Conservation (phyloP, 257 asterid species). For the Datura wrightii region DNA sequence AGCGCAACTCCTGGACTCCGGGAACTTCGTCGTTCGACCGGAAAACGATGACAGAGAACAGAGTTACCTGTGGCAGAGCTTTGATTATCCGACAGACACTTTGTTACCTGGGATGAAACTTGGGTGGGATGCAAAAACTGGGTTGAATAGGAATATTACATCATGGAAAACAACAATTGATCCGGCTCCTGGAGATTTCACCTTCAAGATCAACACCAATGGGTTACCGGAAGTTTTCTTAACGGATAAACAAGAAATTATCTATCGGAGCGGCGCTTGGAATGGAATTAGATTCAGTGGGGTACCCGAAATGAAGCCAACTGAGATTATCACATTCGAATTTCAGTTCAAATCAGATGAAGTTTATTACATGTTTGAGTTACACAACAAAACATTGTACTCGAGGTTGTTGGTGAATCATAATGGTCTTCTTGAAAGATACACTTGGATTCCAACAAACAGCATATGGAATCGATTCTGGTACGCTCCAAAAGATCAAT, state of each 20-base stretch:
- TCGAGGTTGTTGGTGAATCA: conserved; percentile 56
- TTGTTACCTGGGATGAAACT: conserved; percentile 87
- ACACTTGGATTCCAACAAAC: conserved; percentile 65
- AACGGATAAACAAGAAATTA: conserved; percentile 20
- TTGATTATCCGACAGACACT: conserved; percentile 81
- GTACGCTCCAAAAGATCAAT: conserved; percentile 85
- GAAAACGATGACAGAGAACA: conserved; percentile 41
- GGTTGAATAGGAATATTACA: conserved; percentile 56
- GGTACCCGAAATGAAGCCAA: conserved; percentile 82
- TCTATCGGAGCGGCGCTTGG: conserved; percentile 92
- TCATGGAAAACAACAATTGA: conserved; percentile 72
- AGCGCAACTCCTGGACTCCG: conserved; percentile 63
- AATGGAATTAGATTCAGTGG: conserved; percentile 86
- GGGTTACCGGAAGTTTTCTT: conserved; percentile 73
- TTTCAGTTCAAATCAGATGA: conserved; percentile 49
- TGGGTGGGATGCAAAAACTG: conserved; percentile 85
- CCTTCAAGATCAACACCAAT: conserved; percentile 57
- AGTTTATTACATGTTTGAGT: conserved; percentile 50
- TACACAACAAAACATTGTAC: conserved; percentile 54
- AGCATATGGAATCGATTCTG: conserved; percentile 66
- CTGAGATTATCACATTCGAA: conserved; percentile 45
- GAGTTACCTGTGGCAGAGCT: conserved; percentile 72
- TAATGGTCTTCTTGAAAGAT: conserved; percentile 55
- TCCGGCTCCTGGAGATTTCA: conserved; percentile 74
- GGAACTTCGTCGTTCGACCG: conserved; percentile 63